Base-by-base conservation (phyloP, 768 basidiomycete genomes). In the Russula abietina region DNA sequence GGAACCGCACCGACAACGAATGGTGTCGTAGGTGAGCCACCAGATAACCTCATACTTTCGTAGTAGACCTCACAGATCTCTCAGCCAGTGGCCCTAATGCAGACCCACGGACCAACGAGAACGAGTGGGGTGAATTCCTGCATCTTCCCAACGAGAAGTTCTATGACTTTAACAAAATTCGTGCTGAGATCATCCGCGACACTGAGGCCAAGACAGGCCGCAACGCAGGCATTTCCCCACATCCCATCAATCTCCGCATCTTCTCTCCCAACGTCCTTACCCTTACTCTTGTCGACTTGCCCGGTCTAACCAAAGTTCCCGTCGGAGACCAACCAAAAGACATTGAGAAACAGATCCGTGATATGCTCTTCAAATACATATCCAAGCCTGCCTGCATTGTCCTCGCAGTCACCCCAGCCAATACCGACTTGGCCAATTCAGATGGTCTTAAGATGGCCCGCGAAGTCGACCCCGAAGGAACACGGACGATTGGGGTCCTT, bases 91-190 rank as follows among this genome's bases (percentile, higher is more conserved):
- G 81, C 55, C 78, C 80, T 68, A 78, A 79, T 12, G 72, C 75
- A 33, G 90, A 91, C 76, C 86, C 88, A 65, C 79, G 83, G 32
- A 91, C 89, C 75, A 98, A 98, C 73, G 79, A 86, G 59, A 86
- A 97, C 69, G 97, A 98, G 75, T 99, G 97, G 97, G 97, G 96
- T 69, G 97, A 99, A 76, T 99, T 99, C 81, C 80, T 98, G 33
- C 93, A 94, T 70, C 82, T 98, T 43, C 97, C 96, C 0, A 90
- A 91, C 63, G 91, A 98, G 78, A 99, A 98, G 77, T 95, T 98
- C 76, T 92, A 88, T 74, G 96, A 99, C 78, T 99, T 99, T 77
- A 81, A 86, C 75, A 95, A 97, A 81, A 97, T 98, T 72, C 81
- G 96, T 61, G 91, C 89, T 45, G 97, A 99, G 76, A 99, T 99